phyloP scores from a whole-genome alignment of 768 basidiomycete species.

The Candolleomyces eurysporus region DNA sequence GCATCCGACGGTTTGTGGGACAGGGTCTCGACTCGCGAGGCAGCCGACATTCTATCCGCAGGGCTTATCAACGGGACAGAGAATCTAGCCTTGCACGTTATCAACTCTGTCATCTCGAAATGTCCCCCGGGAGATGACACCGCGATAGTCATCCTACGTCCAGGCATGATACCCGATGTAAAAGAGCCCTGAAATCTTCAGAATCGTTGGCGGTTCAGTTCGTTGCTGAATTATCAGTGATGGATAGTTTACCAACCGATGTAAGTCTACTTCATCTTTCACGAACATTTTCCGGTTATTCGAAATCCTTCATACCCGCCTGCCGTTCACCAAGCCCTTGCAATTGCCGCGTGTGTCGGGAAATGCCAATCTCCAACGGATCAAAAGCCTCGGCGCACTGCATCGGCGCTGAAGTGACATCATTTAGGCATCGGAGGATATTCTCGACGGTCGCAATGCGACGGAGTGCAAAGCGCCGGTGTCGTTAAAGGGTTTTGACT shows the following conservation, averaged over 20 bases:
- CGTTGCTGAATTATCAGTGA: no score
- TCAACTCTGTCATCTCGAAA: slow-evolving; percentile 20
- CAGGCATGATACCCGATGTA: not conserved
- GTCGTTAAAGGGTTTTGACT: no score
- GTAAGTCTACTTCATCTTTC: no score
- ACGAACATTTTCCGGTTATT: no score
- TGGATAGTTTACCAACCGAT: no score
- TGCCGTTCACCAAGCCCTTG: not conserved
- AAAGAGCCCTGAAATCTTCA: not conserved
- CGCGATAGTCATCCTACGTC: slow-evolving; percentile 25
- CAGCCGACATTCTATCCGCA: slow-evolving; percentile 36
- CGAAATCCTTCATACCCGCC: no score
- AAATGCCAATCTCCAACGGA: not conserved
- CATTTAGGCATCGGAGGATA: not conserved
- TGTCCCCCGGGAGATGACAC: slow-evolving; percentile 19
- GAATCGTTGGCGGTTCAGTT: no score
- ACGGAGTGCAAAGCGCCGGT: no score
- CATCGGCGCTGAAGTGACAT: not conserved
- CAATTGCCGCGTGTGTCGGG: not conserved
- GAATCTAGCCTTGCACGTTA: slow-evolving; percentile 28
- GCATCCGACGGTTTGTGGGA: slow-evolving; percentile 61
- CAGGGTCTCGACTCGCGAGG: slow-evolving; percentile 45
- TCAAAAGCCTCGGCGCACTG: not conserved
- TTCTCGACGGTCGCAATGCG: not conserved
- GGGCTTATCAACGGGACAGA: slow-evolving; percentile 18